Base-by-base conservation (phyloP, 192 early-diverging fungal species). In the Coemansia sp. region DNA sequence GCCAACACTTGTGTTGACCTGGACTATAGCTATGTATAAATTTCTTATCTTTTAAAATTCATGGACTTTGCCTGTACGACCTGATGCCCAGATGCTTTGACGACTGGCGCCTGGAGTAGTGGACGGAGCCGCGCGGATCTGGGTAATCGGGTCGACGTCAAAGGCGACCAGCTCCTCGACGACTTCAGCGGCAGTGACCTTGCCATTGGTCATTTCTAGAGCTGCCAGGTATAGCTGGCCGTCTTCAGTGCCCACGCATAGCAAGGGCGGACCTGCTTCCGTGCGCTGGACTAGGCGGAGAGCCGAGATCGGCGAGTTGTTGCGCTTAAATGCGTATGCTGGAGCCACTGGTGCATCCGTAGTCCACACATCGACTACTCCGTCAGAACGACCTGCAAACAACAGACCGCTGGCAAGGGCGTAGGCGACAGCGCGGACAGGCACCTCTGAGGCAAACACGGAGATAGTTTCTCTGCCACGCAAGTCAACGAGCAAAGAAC, bases 91-190 rank as follows among this genome's bases (percentile, higher is more conserved):
- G 37, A 82, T 45, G 48, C 64, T 70, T 53, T 76, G 75, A 25
- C 75, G 74, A 9, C 45, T 58, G 29, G 71, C 42, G n/a, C 34
- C 63, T 9, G 57, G 17, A 12, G 29, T 25, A 0, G 55, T 17
- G 5, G 71, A 65, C 0, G 68, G 71, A 0, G 50, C 51, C 0
- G 62, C 66, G 17, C 75, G 60, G 71, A 82, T 64, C 62, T 76
- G 80, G 63, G 62, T 74, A 25, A 82, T 72, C 1, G 80, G 80
- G 39, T 82, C 71, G 19, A 82, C 72, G 42, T 82, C 80, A 67
- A 77, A 82, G 27, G 70, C 80, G 5, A 77, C 75, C 2, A 82
- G 65, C 36, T 82, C 80, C 51, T 82, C 80, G 45, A 77, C 68
- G 11, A 82, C 44, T 32, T 71, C 58, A 2, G 55, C 74, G 1